Evolutionary conservation across 208 protist genomes (phyloP), one percentile per base, ranked within the genome.

Genomic region (Leishmania tropica): DNA sequence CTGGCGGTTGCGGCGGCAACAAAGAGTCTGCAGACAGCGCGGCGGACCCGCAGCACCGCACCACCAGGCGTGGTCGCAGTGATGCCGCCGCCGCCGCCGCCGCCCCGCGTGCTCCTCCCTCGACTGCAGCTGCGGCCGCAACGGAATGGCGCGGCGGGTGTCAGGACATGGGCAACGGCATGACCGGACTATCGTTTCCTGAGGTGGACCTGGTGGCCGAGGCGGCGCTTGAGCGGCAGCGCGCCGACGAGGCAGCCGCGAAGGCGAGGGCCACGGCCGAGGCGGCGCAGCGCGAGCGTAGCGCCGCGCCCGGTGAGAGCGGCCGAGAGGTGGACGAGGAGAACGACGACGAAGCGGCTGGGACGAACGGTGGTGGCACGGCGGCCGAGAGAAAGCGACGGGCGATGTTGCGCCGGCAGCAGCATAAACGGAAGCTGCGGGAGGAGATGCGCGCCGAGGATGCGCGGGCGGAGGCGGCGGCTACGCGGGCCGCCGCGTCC

Each of bases 151-250:
- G 80, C 6, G 87, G 90, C 42, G 91, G 93, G 8, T 90, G 87
- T 60, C 79, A 91, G 56, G 86, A 95, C 81, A 85, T 96, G 81
- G 90, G 91, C 71, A 86, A 91, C 64, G 93, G 93, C 64, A 48
- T 95, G 13, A 93, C 83, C 1, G 93, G 91, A 0, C 78, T 96
- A 54, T 83, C 81, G 4, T 96, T 96, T 68, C 93, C 93, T 1
- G 93, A 96, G 74, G 87, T 94, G 40, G 93, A 94, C 45, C 75
- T 85, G 42, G 85, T 80, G 67, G 90, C 83, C 19, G 79, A 90
- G 47, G 81, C 71, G 11, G 84, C 78, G 7, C 78, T 70, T 37
- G 78, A 87, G 70, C 56, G 42, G 67, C 68, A 73, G 68, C 60
- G 68, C 28, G 77, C 54, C 11, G 81, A 47, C 21, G 82, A 65